Evolutionary conservation across 371 early-diverging fungal genomes (phyloP), one percentile per base, ranked within the genome.

Genomic region (Mucor velutinosus): DNA sequence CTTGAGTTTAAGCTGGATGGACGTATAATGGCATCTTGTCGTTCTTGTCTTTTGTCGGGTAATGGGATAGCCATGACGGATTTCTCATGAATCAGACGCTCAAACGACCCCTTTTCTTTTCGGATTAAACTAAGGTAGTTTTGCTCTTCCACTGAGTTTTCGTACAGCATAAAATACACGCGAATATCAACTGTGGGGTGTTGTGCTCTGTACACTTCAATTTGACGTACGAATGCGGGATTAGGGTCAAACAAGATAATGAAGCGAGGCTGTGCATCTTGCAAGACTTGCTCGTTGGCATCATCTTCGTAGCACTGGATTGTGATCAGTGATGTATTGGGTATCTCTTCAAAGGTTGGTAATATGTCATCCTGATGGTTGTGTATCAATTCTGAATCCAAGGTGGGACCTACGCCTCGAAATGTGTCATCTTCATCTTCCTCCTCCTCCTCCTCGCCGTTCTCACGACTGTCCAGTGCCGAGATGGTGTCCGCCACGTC

Each of bases 81-180:
- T 76, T 96, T 96, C 62, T 95, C 95, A 10, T 87, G 80, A 66
- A 99, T 99, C 19, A 99, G 72, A 45, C 80, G 89, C 73, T 99
- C 98, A 84, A 99, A 99, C 0, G 95, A 89, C 60, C 93, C 90
- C 74, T 97, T 97, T 76, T 99, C 99, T 55, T 86, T 86, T 27
- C 96, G 84, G 60, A 99, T 91, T 1, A 81, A 70, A 37, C 90
- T 90, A 32, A 99, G 75, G 70, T 96, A 99, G 23, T 85, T 82
- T 74, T 99, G 97, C 77, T 99, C 99, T 79, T 99, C 99, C 0
- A 96, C 86, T 4, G 96, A 95, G 76, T 97, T 92, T 60, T 94
- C 93, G 67, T 98, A 98, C 0, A 96, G 82, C 77, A 97, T 83
- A 70, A 97, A 97, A 67, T 95, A 96, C 7, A 97, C 94, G 43